A percentile compares a stretch with the other conserved stretches of the same genome.
Conservation (phyloP, 1,284 basidiomycete genomes). For the Malassezia sp. region DNA sequence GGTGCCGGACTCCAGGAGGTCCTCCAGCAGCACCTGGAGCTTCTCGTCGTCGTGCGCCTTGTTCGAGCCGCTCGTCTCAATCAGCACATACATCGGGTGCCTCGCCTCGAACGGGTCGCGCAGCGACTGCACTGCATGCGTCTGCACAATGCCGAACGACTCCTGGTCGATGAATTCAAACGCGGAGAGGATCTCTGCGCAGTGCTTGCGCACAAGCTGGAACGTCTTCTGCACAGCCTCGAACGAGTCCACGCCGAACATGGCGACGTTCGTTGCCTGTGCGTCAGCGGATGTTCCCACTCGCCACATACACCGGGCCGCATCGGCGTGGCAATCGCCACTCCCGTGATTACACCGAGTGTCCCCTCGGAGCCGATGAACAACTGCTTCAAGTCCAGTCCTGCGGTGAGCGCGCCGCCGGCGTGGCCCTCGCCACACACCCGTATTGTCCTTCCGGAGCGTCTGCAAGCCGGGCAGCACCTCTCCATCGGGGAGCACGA, state of each 20-base stretch:
- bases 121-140: slow-evolving; percentile 53
- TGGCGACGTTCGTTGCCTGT: slow-evolving; percentile 51
- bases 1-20: slow-evolving; percentile 63
- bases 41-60: slow-evolving; percentile 96
- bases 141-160: slow-evolving; percentile 66
- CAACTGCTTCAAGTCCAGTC: slow-evolving; percentile 96
- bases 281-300: background rate
- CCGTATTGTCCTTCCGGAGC: slow-evolving; percentile 93
- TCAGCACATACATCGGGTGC: slow-evolving; percentile 58
- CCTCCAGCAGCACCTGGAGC: slow-evolving; percentile 69
- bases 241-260: slow-evolving; percentile 53
- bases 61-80: slow-evolving; percentile 90
- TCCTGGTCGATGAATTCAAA: slow-evolving; percentile 93
- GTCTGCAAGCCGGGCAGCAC: slow-evolving; percentile 50
- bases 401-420: no score
- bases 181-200: slow-evolving; percentile 91
- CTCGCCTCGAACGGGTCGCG: slow-evolving; percentile 38
- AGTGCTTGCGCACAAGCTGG: slow-evolving; percentile 55
- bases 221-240: slow-evolving; percentile 53
- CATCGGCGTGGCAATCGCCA: slow-evolving; percentile 87
- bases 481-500: slow-evolving; percentile 89
- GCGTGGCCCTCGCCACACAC: no score
- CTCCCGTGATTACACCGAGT: slow-evolving; percentile 84
- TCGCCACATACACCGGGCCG: slow-evolving; percentile 59
- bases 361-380: slow-evolving; percentile 97